phyloP scores from a whole-genome alignment of 2,329 filamentous ascomycete species.

The Ophiocordyceps australis region DNA sequence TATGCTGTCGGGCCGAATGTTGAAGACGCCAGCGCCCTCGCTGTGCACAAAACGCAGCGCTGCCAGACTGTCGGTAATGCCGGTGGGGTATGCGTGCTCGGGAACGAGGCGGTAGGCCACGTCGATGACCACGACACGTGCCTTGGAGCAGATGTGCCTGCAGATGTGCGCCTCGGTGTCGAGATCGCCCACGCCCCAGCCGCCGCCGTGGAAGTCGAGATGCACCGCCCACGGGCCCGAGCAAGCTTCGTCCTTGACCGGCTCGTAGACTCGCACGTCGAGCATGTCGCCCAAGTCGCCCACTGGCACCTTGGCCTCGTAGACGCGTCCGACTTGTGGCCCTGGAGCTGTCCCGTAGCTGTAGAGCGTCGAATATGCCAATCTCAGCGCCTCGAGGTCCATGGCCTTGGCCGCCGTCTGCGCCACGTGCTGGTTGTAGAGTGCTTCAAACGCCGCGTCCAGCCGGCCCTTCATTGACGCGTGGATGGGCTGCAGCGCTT shows the following conservation, averaged over 20 bases:
- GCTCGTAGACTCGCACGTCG: slow-evolving; percentile 24
- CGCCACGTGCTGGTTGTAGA: slow-evolving; percentile 27
- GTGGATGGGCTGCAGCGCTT: slow-evolving; percentile 28
- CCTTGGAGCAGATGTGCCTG: slow-evolving; percentile 23
- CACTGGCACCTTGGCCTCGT: slow-evolving; percentile 16
- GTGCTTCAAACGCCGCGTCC: slow-evolving; percentile 25
- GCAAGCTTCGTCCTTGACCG: too few relatives aligned
- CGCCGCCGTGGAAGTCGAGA: slow-evolving; percentile 29
- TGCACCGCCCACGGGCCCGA: slow-evolving; percentile 25
- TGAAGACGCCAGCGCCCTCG: slow-evolving; percentile 15
- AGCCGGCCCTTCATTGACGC: slow-evolving; percentile 24
- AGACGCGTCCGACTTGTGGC: slow-evolving; percentile 18
- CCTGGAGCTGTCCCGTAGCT: slow-evolving; percentile 23
- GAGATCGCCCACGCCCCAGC: slow-evolving; percentile 29
- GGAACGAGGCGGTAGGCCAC: slow-evolving; percentile 33
- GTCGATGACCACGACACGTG: slow-evolving; percentile 26
- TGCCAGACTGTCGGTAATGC: slow-evolving; percentile 27
- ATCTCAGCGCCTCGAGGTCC: slow-evolving; percentile 17
- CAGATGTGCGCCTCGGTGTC: slow-evolving; percentile 29
- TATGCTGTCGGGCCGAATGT: slow-evolving; percentile 16
- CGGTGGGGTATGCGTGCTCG: slow-evolving; percentile 27
- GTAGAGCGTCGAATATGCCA: slow-evolving; percentile 23
- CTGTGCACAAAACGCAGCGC: slow-evolving; percentile 20
- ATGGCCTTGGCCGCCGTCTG: slow-evolving; percentile 19
- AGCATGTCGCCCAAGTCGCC: slow-evolving; percentile 8